phyloP scores from a whole-genome alignment of 2,329 filamentous ascomycete genomes.

The Magnaporthiopsis rhizophila region DNA sequence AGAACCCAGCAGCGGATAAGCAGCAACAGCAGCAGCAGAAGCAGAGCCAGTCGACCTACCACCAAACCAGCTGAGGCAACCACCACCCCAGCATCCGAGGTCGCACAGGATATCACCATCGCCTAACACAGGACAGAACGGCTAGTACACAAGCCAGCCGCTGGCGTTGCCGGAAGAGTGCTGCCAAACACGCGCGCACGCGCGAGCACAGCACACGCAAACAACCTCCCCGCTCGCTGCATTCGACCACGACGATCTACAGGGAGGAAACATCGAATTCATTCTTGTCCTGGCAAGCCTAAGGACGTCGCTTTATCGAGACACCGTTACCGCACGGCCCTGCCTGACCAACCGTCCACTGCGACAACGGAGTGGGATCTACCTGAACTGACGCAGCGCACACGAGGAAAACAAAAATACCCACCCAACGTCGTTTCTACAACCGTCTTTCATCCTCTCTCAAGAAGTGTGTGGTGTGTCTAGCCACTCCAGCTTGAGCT shows the following conservation, averaged over 20 bases:
- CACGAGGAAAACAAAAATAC: slow-evolving; percentile 5
- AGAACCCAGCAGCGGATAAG: neutral
- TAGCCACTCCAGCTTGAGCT: neutral
- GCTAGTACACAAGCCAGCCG: neutral
- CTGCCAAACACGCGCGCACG: neutral
- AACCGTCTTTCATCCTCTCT: neutral
- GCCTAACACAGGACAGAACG: neutral
- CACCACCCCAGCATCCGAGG: neutral
- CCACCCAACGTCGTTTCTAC: neutral
- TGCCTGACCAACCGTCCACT: slow-evolving; percentile 13
- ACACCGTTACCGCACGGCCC: slow-evolving; percentile 13
- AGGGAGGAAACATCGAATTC: neutral
- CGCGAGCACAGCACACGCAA: neutral
- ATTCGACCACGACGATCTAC: neutral
- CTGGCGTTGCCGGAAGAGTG: no score
- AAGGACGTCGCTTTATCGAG: slow-evolving; percentile 10
- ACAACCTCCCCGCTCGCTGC: neutral
- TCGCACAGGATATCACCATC: slow-evolving; percentile 2
- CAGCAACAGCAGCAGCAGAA: neutral
- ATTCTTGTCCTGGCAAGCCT: neutral
- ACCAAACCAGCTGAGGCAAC: neutral
- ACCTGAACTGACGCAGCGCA: neutral
- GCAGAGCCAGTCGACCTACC: neutral
- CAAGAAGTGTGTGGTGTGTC: no score
- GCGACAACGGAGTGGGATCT: neutral